Evolutionary conservation across 208 protist genomes (phyloP).

Genomic region (Leishmania turanica): DNA sequence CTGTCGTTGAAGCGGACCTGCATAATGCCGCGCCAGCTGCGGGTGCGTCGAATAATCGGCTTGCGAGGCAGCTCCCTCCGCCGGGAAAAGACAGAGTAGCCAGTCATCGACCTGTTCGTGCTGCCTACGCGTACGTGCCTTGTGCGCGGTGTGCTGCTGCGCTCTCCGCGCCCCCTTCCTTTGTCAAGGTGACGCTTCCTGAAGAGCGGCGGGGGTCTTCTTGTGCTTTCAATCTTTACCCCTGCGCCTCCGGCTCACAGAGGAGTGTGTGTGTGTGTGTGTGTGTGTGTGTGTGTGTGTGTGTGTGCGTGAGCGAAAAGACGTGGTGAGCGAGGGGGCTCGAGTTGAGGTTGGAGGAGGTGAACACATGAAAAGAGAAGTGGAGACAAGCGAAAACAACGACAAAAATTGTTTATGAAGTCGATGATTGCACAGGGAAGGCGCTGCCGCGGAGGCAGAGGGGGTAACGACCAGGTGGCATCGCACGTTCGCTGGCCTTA

Average conservation of each 20-base stretch:
- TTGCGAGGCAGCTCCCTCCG: conserved; percentile 29
- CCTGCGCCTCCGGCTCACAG: neutral
- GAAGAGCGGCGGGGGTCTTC: neutral
- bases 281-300: too few species aligned
- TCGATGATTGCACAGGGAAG: neutral
- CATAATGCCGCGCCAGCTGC: conserved; percentile 91
- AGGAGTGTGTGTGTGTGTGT: neutral
- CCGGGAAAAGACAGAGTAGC: conserved; percentile 19
- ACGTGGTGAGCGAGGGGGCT: neutral
- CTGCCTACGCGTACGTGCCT: neutral
- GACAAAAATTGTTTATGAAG: neutral
- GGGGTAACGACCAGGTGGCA: neutral
- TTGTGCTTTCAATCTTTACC: neutral
- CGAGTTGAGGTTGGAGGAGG: neutral
- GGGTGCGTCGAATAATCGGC: conserved; percentile 82
- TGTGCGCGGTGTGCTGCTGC: neutral
- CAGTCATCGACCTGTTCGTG: neutral
- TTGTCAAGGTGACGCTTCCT: neutral
- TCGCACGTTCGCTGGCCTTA: neutral
- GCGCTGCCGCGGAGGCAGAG: too few species aligned
- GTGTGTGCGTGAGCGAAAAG: neutral
- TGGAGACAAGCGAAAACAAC: neutral
- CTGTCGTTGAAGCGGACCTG: conserved; percentile 89
- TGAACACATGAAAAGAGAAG: neutral
- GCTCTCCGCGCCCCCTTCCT: neutral